phyloP scores from a whole-genome alignment of 768 basidiomycete genomes.

The Mycena kentingensis region DNA sequence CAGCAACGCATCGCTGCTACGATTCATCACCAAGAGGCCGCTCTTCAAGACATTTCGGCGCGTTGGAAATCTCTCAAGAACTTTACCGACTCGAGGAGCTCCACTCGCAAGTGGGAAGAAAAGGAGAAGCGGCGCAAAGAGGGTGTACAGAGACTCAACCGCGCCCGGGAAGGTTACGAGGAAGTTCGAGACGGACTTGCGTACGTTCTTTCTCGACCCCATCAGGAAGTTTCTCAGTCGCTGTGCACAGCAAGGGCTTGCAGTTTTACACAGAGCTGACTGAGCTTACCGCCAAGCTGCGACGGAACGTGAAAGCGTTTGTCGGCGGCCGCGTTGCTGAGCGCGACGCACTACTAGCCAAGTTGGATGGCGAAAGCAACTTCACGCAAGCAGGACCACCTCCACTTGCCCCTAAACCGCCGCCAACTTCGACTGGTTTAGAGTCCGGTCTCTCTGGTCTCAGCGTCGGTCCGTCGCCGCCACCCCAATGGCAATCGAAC shows the following conservation, averaged over 20 bases:
- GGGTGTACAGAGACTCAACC: constrained; percentile 65
- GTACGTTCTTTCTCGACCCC: constrained; percentile 46
- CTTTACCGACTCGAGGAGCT: constrained; percentile 71
- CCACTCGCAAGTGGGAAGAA: constrained; percentile 80
- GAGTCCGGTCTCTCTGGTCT: constrained; percentile 60
- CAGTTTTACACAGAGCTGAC: constrained; percentile 86
- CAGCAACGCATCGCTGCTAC: constrained; percentile 81
- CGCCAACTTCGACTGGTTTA: constrained; percentile 46
- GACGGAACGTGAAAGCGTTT: constrained; percentile 60
- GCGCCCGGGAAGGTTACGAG: constrained; percentile 82
- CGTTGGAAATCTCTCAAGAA: constrained; percentile 77
- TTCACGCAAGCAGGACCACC: constrained; percentile 50
- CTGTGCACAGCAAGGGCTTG: constrained; percentile 69
- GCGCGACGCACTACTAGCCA: constrained; percentile 64
- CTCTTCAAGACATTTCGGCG: constrained; percentile 72
- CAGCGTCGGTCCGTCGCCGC: constrained; percentile 44
- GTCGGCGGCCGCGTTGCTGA: constrained; percentile 66
- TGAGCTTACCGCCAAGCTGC: constrained; percentile 60
- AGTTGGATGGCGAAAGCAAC: constrained; percentile 73
- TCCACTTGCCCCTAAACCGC: constrained; percentile 49
- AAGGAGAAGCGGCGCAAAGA: constrained; percentile 81
- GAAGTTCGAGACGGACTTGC: constrained; percentile 84
- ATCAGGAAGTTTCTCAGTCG: constrained; percentile 7
- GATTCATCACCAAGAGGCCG: constrained; percentile 71
- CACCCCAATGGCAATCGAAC: constrained; percentile 26